Evolutionary conservation across 2,329 filamentous ascomycete species (phyloP).

Genomic region (Pseudogymnoascus sp.): DNA sequence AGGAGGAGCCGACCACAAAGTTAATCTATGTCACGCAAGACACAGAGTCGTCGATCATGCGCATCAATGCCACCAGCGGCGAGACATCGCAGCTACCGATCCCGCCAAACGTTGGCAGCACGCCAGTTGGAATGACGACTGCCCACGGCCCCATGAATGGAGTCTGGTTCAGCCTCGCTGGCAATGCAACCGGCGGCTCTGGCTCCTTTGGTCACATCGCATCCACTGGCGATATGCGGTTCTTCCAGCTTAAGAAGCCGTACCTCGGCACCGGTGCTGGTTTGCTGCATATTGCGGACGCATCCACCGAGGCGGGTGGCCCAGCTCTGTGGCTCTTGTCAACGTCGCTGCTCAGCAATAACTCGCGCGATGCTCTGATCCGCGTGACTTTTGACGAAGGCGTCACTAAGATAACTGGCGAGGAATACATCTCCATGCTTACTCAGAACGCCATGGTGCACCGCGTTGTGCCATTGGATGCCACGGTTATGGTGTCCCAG

Average conservation of each 20-base stretch:
- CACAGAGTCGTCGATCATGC: slow-evolving; percentile 6
- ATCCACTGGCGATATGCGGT: slow-evolving; percentile 8
- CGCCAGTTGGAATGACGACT: slow-evolving; percentile 3
- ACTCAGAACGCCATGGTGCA: slow-evolving; percentile 11
- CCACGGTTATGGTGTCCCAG: slow-evolving; percentile 10
- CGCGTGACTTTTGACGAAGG: slow-evolving; percentile 7
- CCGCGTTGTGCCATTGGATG: slow-evolving; percentile 1
- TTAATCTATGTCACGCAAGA: slow-evolving; percentile 12
- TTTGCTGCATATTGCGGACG: slow-evolving; percentile 9
- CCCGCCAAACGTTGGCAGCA: background rate
- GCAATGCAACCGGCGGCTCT: slow-evolving; percentile 5
- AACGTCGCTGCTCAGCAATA: background rate
- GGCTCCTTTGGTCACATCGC: slow-evolving; percentile 11
- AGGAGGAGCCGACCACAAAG: slow-evolving; percentile 9
- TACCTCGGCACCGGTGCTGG: slow-evolving; percentile 2
- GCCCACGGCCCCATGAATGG: slow-evolving; percentile 7
- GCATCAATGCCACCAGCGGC: slow-evolving; percentile 9
- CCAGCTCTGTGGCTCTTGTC: slow-evolving; percentile 11
- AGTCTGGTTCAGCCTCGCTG: slow-evolving; percentile 7
- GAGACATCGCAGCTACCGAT: slow-evolving; percentile 7
- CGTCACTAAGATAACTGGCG: background rate
- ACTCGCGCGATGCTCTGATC: slow-evolving; percentile 8
- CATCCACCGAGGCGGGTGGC: slow-evolving; percentile 4
- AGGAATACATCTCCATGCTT: slow-evolving; percentile 10
- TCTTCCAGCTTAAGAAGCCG: slow-evolving; percentile 9